Evolutionary conservation across 2,329 filamentous ascomycete genomes (phyloP).

Genomic region (Sarocladium kiliense): DNA sequence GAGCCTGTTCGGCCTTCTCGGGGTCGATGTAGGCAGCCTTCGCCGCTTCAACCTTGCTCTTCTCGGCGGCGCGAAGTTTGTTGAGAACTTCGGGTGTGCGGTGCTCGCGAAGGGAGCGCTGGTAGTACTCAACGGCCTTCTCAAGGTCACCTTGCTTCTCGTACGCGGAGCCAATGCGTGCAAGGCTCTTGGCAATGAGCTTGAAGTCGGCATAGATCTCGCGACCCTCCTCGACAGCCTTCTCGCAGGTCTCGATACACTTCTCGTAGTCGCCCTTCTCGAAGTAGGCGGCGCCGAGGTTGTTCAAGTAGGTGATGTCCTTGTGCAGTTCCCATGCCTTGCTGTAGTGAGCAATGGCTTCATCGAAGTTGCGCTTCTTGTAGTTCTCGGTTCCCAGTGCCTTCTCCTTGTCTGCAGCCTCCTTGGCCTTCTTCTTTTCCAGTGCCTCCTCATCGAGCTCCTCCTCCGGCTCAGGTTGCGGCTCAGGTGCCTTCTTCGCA

Average conservation of each 20-base stretch:
- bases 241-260: conserved; percentile 78
- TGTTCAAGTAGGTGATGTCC: conserved; percentile 97
- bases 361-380: conserved; percentile 97
- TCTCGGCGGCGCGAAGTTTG: conserved; percentile 89
- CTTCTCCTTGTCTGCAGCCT: conserved; percentile 91
- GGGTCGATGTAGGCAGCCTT: conserved; percentile 83
- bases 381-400: conserved; percentile 88
- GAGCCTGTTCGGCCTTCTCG: conserved; percentile 88
- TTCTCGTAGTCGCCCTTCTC: conserved; percentile 94
- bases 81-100: conserved; percentile 88
- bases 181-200: conserved; percentile 96
- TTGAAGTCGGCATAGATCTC: conserved; percentile 94
- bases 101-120: conserved; percentile 92
- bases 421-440: conserved; percentile 86
- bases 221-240: conserved; percentile 86
- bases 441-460: conserved; percentile 76
- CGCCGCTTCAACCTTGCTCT: conserved; percentile 71
- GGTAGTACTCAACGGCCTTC: conserved; percentile 82
- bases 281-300: conserved; percentile 87
- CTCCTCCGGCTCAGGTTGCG: conserved; percentile 60
- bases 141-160: conserved; percentile 81
- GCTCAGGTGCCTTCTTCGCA: conserved; percentile 51
- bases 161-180: conserved; percentile 88
- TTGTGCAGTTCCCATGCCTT: conserved; percentile 94
- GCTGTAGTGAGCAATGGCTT: conserved; percentile 87